Evolutionary conservation across 139 green algal species (phyloP).

Genomic region (Pleodorina starrii): DNA sequence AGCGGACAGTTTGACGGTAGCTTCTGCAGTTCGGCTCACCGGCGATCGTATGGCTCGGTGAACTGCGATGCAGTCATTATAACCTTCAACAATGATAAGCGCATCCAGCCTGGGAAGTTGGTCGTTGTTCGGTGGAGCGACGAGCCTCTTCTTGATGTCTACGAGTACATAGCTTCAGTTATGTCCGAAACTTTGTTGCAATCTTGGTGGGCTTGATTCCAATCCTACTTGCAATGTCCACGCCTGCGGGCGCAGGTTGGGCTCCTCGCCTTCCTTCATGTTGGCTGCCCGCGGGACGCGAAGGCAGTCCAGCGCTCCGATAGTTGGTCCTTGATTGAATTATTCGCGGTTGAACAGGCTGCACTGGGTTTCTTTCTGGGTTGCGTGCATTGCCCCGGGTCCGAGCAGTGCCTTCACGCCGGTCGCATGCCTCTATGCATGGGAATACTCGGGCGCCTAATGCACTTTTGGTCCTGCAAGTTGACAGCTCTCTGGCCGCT

Average conservation of each 20-base stretch:
- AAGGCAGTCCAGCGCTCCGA: too few species aligned
- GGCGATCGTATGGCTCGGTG: conserved; percentile 20
- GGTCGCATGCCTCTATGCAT: not conserved
- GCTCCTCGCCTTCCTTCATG: too few species aligned
- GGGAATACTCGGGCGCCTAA: not conserved
- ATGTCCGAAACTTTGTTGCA: too few species aligned
- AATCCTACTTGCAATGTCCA: too few species aligned
- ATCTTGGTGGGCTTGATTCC: too few species aligned
- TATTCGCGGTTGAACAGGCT: not conserved
- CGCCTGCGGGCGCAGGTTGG: too few species aligned
- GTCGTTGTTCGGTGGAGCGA: not conserved
- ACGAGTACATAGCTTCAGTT: too few species aligned
- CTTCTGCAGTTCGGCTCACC: too few species aligned
- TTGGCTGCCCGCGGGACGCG: too few species aligned
- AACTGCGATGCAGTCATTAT: conserved; percentile 35
- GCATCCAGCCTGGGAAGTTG: conserved; percentile 6
- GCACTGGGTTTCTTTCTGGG: not conserved
- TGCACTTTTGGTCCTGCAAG: not conserved
- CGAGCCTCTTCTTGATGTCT: not conserved
- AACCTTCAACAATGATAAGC: conserved; percentile 36
- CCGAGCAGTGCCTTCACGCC: not conserved
- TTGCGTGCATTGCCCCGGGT: not conserved
- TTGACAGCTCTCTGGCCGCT: not conserved
- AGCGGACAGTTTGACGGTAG: too few species aligned
- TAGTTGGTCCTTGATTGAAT: too few species aligned